Conservation (phyloP, 2,329 filamentous ascomycete species). For the Verticillium nonalfalfae region DNA sequence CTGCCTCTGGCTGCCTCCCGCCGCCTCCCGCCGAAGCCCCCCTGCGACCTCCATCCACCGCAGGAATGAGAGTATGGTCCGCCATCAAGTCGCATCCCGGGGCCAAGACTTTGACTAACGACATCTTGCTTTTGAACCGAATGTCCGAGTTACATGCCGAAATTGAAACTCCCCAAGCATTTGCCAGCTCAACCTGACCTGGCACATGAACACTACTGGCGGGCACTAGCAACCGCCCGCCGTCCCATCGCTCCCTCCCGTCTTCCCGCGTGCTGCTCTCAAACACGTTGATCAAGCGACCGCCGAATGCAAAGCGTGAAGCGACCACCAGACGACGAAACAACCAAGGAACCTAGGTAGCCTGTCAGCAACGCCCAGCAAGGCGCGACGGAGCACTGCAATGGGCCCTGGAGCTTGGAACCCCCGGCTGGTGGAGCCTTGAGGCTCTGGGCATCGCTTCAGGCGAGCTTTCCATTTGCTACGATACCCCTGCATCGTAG, state of each 20-base stretch:
- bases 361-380: background rate
- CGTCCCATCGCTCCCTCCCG: background rate
- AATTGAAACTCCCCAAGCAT: background rate
- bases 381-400: background rate
- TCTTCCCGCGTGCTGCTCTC: background rate
- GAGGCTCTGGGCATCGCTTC: conserved; percentile 1
- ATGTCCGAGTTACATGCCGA: background rate
- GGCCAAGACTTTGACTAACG: background rate
- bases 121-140: background rate
- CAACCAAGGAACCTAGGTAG: background rate
- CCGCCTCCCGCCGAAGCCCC: background rate
- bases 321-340: background rate
- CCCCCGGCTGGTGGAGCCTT: background rate
- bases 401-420: background rate
- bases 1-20: background rate
- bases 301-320: background rate
- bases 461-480: background rate
- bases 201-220: background rate
- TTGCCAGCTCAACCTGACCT: background rate
- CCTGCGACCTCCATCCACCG: background rate
- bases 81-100: background rate
- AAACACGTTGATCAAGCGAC: background rate
- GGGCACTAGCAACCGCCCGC: background rate
- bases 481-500: background rate
- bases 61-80: background rate